Evolutionary conservation across 176 grass and related monocot genomes (phyloP).

Genomic region (Carex parvula): DNA sequence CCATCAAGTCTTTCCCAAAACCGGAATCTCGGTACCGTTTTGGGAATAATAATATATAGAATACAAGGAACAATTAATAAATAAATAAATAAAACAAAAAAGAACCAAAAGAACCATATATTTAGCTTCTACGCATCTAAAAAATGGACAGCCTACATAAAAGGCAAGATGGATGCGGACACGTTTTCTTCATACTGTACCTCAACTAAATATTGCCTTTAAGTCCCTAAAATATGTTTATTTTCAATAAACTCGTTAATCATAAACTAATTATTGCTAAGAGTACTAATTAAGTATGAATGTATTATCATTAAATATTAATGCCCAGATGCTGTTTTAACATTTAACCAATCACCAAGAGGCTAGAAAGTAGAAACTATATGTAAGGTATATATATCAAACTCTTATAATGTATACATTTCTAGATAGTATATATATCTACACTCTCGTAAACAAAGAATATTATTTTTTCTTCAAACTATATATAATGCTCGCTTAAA

Average conservation of each 20-base stretch:
- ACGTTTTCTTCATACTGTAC: constrained; percentile 34
- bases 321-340: no score
- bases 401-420: no score
- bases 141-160: constrained; percentile 30
- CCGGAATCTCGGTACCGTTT: constrained; percentile 30
- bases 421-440: background rate
- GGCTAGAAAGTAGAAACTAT: no score
- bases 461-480: background rate
- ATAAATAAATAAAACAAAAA: background rate
- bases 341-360: no score
- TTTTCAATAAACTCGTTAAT: no score
- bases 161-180: constrained; percentile 33
- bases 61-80: constrained; percentile 13
- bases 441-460: background rate
- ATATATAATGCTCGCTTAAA: background rate
- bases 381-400: no score
- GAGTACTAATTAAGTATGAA: no score
- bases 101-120: constrained; percentile 20
- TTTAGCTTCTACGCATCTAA: constrained; percentile 44
- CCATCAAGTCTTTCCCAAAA: constrained; percentile 17
- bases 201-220: constrained; percentile 14
- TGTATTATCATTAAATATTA: background rate
- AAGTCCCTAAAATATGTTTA: constrained; percentile 3
- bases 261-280: background rate
- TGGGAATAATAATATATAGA: constrained; percentile 13